Evolutionary conservation across 805 yeast genomes (phyloP), one percentile per base, ranked within the genome.

Genomic region (Zygoascus tannicola): DNA sequence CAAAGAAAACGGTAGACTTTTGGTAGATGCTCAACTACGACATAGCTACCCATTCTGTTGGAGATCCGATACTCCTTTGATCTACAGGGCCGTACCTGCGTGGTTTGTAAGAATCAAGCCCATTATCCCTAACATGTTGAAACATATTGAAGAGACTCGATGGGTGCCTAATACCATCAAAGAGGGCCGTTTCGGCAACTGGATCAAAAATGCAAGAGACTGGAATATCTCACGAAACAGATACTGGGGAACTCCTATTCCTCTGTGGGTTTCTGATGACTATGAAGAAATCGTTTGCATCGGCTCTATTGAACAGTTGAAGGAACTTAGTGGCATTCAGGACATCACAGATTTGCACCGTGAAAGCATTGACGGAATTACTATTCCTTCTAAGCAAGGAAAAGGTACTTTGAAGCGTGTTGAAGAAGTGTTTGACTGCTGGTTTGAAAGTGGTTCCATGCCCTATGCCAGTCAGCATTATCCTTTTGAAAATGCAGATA

Each of bases 391-490:
- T 4, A 73, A 79, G 59, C 64, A 74, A 60, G 97, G 97, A 56
- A 87, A 87, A 63, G 96, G 97, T 54, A 70, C 61, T 19, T 76
- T 92, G 67, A 82, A 69, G 63, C 83, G 99, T 74, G 75, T 92
- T 48, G 97, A 90, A 63, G 97, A 92, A 68, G 99, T 92, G 38
- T 92, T 92, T 62, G 99, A 92, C 70, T 92, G 99, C 73, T 92
- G 99, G 99, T 92, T 92, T 61, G 99, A 92, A 72, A 86, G 96
- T 16, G 99, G 99, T 54, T 81, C 96, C 41, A 92, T 92, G 99
- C 98, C 99, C 50, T 92, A 82, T 56, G 97, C 97, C 44, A 83
- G 95, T 33, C 81, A 83, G 63, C 99, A 92, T 66, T 92, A 88
- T 63, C 99, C 99, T 53, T 92, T 92, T 64, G 96, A 90, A 68